phyloP scores from a whole-genome alignment of 768 basidiomycete genomes.

The Zangia roseola region DNA sequence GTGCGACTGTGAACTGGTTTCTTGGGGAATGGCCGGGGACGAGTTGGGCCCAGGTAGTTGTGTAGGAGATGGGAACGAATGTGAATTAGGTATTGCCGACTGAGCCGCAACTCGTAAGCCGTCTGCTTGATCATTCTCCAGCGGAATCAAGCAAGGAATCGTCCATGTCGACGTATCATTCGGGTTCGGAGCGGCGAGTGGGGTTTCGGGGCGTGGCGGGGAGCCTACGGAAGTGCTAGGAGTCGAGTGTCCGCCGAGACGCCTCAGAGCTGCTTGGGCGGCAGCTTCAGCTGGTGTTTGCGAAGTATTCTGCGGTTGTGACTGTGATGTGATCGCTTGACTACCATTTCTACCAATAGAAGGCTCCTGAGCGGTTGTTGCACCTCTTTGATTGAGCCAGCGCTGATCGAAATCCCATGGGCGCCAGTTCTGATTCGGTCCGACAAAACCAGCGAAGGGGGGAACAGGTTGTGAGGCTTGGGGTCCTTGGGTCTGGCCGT shows the following conservation, averaged over 20 bases:
- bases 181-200: conserved; percentile 3
- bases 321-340: conserved; percentile 6
- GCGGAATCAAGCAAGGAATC: conserved; percentile 26
- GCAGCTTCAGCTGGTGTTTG: conserved; percentile 53
- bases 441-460: conserved; percentile 59
- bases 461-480: conserved; percentile 44
- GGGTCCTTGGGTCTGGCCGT: conserved; percentile 30
- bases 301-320: conserved; percentile 7
- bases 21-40: neutral
- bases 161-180: conserved; percentile 18
- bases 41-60: neutral
- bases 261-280: conserved; percentile 63
- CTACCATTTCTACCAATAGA: neutral
- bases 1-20: conserved; percentile 29
- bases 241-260: conserved; percentile 31
- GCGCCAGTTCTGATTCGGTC: conserved; percentile 65
- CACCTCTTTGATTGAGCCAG: conserved; percentile 22
- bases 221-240: conserved; percentile 7
- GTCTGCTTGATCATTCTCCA: conserved; percentile 14
- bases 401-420: conserved; percentile 51
- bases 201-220: conserved; percentile 6
- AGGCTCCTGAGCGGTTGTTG: conserved; percentile 8
- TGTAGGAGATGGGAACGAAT: conserved; percentile 9
- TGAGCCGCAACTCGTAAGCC: neutral
- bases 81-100: conserved; percentile 3